Conservation (phyloP, 306 rosid genomes). For the Vigna reflexopilosa region DNA sequence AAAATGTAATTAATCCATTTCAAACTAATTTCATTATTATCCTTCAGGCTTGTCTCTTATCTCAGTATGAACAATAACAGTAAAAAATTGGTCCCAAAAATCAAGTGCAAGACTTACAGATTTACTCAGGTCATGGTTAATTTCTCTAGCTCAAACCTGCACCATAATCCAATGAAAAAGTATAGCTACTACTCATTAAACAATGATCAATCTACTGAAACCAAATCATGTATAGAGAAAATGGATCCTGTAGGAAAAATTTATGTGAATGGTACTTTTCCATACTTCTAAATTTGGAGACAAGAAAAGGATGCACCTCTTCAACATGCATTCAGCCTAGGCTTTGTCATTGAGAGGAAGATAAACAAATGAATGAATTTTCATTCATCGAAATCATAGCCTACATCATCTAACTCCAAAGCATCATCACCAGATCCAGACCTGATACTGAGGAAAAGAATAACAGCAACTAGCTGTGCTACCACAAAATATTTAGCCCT, state of each 20-base stretch:
- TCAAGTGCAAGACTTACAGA: background rate
- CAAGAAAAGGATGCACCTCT: constrained; percentile 29
- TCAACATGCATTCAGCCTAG: constrained; percentile 26
- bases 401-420: constrained; percentile 64
- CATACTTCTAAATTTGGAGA: constrained; percentile 41
- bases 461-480: constrained; percentile 70
- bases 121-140: background rate
- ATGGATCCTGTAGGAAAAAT: constrained; percentile 27
- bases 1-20: background rate
- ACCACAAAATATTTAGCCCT: constrained; percentile 77
- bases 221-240: constrained; percentile 33
- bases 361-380: constrained; percentile 18
- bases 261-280: constrained; percentile 33
- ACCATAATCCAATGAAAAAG: constrained; percentile 1
- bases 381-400: constrained; percentile 57
- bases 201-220: background rate
- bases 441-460: constrained; percentile 73
- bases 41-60: background rate
- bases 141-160: constrained; percentile 1
- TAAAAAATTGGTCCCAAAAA: background rate
- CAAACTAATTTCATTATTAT: background rate
- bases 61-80: background rate
- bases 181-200: constrained; percentile 10
- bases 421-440: constrained; percentile 51
- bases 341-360: constrained; percentile 27